Conservation (phyloP, 371 early-diverging fungal genomes). For the Mycotypha africana region DNA sequence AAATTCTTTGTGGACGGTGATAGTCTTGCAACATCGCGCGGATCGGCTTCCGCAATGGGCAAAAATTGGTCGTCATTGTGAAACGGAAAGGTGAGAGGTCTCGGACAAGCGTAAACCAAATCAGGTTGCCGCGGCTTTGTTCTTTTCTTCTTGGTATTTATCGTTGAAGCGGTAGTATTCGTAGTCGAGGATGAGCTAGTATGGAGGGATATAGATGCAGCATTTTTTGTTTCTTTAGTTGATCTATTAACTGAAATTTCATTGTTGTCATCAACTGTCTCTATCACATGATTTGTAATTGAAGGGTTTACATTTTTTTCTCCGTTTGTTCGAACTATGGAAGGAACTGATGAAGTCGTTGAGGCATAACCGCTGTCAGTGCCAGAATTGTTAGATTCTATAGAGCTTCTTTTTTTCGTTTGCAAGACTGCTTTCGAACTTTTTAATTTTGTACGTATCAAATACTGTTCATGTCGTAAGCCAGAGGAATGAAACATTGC, state of each 20-base stretch:
- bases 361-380: constrained; percentile 43
- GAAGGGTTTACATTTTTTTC: too few species aligned
- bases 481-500: constrained; percentile 39
- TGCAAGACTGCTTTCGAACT: constrained; percentile 12
- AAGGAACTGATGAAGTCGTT: constrained; percentile 25
- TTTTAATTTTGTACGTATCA: constrained; percentile 14
- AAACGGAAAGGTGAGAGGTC: constrained; percentile 47
- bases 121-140: constrained; percentile 37
- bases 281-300: constrained; percentile 1
- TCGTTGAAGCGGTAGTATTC: neutral
- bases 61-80: constrained; percentile 50
- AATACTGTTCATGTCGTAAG: constrained; percentile 35
- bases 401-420: constrained; percentile 23
- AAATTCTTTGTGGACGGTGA: too few species aligned
- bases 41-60: constrained; percentile 47
- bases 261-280: neutral
- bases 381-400: constrained; percentile 29
- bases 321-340: neutral
- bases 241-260: neutral
- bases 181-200: neutral
- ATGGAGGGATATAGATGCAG: neutral
- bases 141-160: constrained; percentile 11
- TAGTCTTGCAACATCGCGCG: constrained; percentile 40
- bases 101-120: constrained; percentile 43
- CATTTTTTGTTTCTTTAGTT: neutral